Base-by-base conservation (phyloP, 169 alveolate genomes). In the Miamiensis avidus region DNA sequence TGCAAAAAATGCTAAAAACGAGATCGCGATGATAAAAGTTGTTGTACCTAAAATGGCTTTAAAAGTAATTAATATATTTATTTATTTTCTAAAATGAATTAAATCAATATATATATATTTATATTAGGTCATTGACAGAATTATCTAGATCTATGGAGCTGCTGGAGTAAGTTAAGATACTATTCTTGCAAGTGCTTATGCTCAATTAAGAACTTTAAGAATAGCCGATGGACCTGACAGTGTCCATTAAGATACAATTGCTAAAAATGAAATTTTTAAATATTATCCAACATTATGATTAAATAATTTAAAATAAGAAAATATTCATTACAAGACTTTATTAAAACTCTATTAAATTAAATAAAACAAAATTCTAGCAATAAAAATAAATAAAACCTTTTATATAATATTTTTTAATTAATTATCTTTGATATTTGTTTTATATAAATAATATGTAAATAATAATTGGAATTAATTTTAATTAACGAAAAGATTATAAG, bases 201-300 rank as follows among this genome's bases (percentile, higher is more conserved):
- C 81, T n/a, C 25, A 34, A 34, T 89, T 89, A 30, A 82, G 92
- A 81, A 83, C 92, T 27, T 78, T 88, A 32, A 85, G 92, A 75
- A 31, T 88, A 65, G 92, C 89, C 64, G 92, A 88, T 82, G 92
- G 92, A 34, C 92, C 92, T 29, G 92, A 88, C 78, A 89, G 83
- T 29, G 92, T 88, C 15, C 90, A 86, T 86, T 81, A 34, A 31
- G 81, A 74, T 73, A 31, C 81, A 30, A 82, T 86, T 0, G 90
- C 90, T 33, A 86, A 75, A 75, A 34, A 65, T 73, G 87, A 79
- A 64, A 29, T 79, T 16, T 1, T n/a, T 26, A 79, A 72, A 79
- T 79, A 79, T 29, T 33, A 79, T n/a, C 84, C 84, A 4, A 79
- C 27, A 65, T 72, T 79, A 34, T 79, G 84, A 79, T n/a, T n/a